Evolutionary conservation across 352 stramenopile species (phyloP), one percentile per base, ranked within the genome.

Genomic region (Pythium aquatile): DNA sequence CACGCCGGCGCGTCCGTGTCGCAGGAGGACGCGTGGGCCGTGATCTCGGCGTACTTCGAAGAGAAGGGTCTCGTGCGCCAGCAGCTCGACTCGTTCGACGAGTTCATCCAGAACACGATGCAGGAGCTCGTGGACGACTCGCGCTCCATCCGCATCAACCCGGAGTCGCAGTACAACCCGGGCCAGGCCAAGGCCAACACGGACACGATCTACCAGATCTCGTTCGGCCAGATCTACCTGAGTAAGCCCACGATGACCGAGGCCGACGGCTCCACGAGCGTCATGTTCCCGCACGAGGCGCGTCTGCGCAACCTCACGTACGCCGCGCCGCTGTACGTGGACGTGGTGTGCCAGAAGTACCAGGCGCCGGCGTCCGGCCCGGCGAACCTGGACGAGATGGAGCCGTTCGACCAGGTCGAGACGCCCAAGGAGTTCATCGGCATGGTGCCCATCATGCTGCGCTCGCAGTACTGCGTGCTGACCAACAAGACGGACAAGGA

Each of bases 81-180:
- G 77, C 98, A 99, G 76, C 79, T 99, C 30, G 98, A 99, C 75
- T 99, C 97, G 44, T 99, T 99, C 80, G 97, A 99, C 75, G 96
- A 99, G 85, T 99, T 99, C 76, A 99, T 99, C 70, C 96, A 99
- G 85, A 99, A 99, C 79, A 99, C 96, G 7, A 99, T 99, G 96
- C 97, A 99, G 80, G 97, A 99, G 81, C 80, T 99, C 46, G 97
- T 99, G 58, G 94, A 98, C 73, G 97, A 99, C 77, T 97, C 87
- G 33, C 94, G 97, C 52, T 97, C 96, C 58, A 99, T 99, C 72
- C 86, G 91, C 53, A 97, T 99, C 33, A 98, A 91, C 44, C 97
- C 97, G 16, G 94, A 99, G 75, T 81, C 97, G 42, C 97, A 99
- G 78, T 98, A 99, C 74, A 83, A 91, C 42, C 94, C 98, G 0